These are phyloP conservation scores for Eragrostis curvula DNA, from an alignment of 176 grass and related monocot genomes.

Conservation along the genomic window DNA sequence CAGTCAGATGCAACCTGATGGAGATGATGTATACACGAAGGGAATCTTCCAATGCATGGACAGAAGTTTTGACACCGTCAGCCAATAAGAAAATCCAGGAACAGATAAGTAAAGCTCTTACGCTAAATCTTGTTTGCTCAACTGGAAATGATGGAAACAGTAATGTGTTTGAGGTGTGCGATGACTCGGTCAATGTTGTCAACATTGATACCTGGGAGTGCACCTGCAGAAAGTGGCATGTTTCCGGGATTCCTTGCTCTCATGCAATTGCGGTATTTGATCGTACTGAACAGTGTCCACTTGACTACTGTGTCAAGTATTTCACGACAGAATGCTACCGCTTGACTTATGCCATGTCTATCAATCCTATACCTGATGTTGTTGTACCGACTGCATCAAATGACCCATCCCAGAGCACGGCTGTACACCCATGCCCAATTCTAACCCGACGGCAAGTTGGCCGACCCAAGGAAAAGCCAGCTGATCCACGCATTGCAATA, in stretches of 20 bases:
- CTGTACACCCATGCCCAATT: constrained; percentile 44
- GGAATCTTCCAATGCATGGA: constrained; percentile 74
- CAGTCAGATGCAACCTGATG: constrained; percentile 86
- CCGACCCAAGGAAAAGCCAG: constrained; percentile 85
- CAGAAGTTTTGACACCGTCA: constrained; percentile 59
- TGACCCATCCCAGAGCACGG: constrained; percentile 53
- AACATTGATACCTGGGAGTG: constrained; percentile 72
- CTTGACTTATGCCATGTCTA: constrained; percentile 67
- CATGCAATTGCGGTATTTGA: constrained; percentile 84
- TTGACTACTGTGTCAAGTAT: constrained; percentile 85
- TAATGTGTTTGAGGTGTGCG: constrained; percentile 81
- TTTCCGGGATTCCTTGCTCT: constrained; percentile 82
- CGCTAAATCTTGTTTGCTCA: constrained; percentile 58
- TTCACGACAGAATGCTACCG: constrained; percentile 75
- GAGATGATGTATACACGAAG: constrained; percentile 91
- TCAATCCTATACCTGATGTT: constrained; percentile 87
- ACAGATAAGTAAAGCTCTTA: constrained; percentile 66
- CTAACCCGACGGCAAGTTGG: constrained; percentile 75
- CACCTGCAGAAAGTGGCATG: constrained; percentile 78
- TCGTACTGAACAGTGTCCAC: constrained; percentile 49
- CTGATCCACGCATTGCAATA: constrained; percentile 82
- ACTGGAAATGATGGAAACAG: constrained; percentile 48
- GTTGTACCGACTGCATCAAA: constrained; percentile 47
- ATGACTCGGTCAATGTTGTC: constrained; percentile 74
- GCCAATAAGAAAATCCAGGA: constrained; percentile 85